Conservation (phyloP, 1,284 basidiomycete genomes). For the Ustilago trichophora region DNA sequence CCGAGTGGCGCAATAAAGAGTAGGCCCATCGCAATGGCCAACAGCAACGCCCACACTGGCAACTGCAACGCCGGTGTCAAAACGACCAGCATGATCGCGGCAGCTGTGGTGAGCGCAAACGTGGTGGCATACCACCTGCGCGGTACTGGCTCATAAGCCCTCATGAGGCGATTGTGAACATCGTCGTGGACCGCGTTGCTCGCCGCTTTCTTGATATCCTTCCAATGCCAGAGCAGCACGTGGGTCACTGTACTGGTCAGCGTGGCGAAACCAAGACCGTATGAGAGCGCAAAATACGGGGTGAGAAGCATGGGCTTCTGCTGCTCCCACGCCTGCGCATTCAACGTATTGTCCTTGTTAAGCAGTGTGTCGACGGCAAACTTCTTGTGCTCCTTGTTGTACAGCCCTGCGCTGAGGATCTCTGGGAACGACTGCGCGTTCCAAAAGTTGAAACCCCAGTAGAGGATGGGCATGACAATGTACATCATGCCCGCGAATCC, state of each 20-base stretch:
- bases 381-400: slow-evolving; percentile 54
- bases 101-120: slow-evolving; percentile 56
- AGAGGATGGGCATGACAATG: slow-evolving; percentile 69
- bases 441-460: slow-evolving; percentile 69
- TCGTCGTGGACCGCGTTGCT: slow-evolving; percentile 64
- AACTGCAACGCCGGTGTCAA: slow-evolving; percentile 69
- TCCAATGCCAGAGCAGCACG: slow-evolving; percentile 70
- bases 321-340: slow-evolving; percentile 67
- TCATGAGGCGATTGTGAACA: slow-evolving; percentile 65
- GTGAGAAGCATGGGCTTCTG: slow-evolving; percentile 69
- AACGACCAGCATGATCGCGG: slow-evolving; percentile 68
- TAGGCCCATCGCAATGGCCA: slow-evolving; percentile 69
- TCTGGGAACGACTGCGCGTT: slow-evolving; percentile 65
- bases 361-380: slow-evolving; percentile 58
- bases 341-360: slow-evolving; percentile 67
- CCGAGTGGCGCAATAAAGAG: slow-evolving; percentile 68
- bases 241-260: slow-evolving; percentile 70
- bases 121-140: slow-evolving; percentile 62
- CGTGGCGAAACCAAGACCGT: slow-evolving; percentile 69
- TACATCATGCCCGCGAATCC: slow-evolving; percentile 68
- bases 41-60: slow-evolving; percentile 69
- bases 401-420: slow-evolving; percentile 68
- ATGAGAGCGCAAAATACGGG: slow-evolving; percentile 68
- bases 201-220: slow-evolving; percentile 69
- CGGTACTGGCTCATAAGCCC: slow-evolving; percentile 60